These are phyloP conservation scores for Lactarius indigo DNA, from an alignment of 768 basidiomycete species.

Conservation along the genomic window DNA sequence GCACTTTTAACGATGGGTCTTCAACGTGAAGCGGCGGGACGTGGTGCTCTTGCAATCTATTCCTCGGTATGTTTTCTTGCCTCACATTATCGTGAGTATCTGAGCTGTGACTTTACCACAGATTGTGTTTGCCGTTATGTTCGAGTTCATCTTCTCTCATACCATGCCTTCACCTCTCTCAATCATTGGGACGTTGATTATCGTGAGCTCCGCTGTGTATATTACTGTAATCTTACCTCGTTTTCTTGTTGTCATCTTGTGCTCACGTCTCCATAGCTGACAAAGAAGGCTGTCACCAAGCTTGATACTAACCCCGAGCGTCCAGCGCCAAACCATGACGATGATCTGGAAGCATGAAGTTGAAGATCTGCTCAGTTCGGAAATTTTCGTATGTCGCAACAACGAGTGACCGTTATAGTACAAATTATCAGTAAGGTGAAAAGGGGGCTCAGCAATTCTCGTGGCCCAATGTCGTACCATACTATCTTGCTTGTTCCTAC, in stretches of 20 bases:
- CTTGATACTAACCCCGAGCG: neutral
- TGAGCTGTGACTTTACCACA: slow-evolving; percentile 27
- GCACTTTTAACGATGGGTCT: slow-evolving; percentile 59
- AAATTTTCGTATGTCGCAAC: neutral
- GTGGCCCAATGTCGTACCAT: neutral
- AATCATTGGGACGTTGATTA: slow-evolving; percentile 59
- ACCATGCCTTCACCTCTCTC: slow-evolving; percentile 56
- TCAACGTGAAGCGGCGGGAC: slow-evolving; percentile 60
- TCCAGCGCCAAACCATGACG: neutral
- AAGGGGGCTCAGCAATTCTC: neutral
- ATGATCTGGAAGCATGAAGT: neutral
- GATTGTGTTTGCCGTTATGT: slow-evolving; percentile 62
- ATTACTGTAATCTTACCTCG: slow-evolving; percentile 46
- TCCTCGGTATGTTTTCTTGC: slow-evolving; percentile 38
- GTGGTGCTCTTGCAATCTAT: slow-evolving; percentile 62
- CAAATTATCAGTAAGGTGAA: neutral
- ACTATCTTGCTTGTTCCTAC: neutral
- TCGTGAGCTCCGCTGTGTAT: slow-evolving; percentile 59
- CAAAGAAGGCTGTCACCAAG: slow-evolving; percentile 16
- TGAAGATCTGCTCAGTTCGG: neutral
- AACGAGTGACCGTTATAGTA: neutral
- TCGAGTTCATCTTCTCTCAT: slow-evolving; percentile 65
- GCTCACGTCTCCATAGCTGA: slow-evolving; percentile 23
- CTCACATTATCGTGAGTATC: neutral
- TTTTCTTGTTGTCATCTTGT: neutral